phyloP scores from a whole-genome alignment of 352 stramenopile genomes.

The Phytophthora idaei region DNA sequence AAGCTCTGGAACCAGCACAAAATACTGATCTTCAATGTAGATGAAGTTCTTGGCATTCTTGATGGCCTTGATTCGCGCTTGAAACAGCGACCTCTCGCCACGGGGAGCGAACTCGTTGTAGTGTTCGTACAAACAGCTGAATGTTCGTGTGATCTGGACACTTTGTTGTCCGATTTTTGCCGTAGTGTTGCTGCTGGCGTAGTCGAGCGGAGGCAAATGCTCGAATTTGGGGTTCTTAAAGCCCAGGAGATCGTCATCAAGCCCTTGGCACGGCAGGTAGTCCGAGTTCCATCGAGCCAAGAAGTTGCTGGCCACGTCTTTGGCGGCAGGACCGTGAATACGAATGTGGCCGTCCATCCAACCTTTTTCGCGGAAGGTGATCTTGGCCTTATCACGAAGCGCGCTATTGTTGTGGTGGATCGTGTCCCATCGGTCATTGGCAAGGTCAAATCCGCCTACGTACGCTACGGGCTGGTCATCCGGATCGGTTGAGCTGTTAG shows the following conservation, averaged over 20 bases:
- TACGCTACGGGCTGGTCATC: slow-evolving; percentile 40
- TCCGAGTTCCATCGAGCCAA: slow-evolving; percentile 53
- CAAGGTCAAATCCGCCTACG: slow-evolving; percentile 56
- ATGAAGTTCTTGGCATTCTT: slow-evolving; percentile 41
- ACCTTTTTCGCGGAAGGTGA: slow-evolving; percentile 45
- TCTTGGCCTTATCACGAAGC: slow-evolving; percentile 33
- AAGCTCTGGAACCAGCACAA: slow-evolving; percentile 39
- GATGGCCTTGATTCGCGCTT: slow-evolving; percentile 40
- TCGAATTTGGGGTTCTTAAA: slow-evolving; percentile 43
- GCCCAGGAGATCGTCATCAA: slow-evolving; percentile 37
- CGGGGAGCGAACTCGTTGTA: slow-evolving; percentile 54
- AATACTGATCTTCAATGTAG: slow-evolving; percentile 24
- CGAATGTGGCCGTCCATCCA: slow-evolving; percentile 59
- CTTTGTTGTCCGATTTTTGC: slow-evolving; percentile 22
- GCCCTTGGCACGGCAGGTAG: slow-evolving; percentile 23
- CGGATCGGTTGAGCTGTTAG: neutral
- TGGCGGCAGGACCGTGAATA: slow-evolving; percentile 45
- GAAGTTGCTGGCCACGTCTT: slow-evolving; percentile 59
- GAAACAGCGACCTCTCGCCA: slow-evolving; percentile 47
- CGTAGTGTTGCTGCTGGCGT: slow-evolving; percentile 1
- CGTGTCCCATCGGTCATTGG: slow-evolving; percentile 62
- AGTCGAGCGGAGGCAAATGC: neutral
- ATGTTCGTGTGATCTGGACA: slow-evolving; percentile 58
- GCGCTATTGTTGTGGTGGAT: slow-evolving; percentile 50
- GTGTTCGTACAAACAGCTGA: slow-evolving; percentile 50